Percentiles rank a stretch among this genome's conserved stretches.
Evolutionary conservation across 345 rosid species (phyloP).

Genomic region (sweet orange (Citrus sinensis)): DVS_A1.0 CM039161.1:5143001-5143500

Average conservation of each 20-base stretch:
- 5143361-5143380: not conserved
- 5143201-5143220: not conserved
- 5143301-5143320: not conserved
- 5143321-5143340: not conserved
- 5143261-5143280: not conserved
- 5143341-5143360: not conserved
- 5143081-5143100: constrained; percentile 78
- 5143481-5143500: not conserved
- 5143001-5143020: not conserved
- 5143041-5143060: constrained; percentile 77
- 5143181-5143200: not conserved
- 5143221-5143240: not conserved
- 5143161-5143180: not conserved
- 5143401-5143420: not conserved
- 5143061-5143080: constrained; percentile 67
- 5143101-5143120: constrained; percentile 60
- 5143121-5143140: constrained; percentile 49
- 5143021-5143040: constrained; percentile 11
- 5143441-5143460: not conserved
- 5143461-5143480: not conserved
- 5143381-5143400: not conserved
- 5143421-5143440: not conserved
- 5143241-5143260: not conserved
- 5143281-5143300: too few relatives aligned
- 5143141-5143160: not conserved